Conservation (phyloP, 176 grass and related monocot species). For the Avena sativa region DNA sequence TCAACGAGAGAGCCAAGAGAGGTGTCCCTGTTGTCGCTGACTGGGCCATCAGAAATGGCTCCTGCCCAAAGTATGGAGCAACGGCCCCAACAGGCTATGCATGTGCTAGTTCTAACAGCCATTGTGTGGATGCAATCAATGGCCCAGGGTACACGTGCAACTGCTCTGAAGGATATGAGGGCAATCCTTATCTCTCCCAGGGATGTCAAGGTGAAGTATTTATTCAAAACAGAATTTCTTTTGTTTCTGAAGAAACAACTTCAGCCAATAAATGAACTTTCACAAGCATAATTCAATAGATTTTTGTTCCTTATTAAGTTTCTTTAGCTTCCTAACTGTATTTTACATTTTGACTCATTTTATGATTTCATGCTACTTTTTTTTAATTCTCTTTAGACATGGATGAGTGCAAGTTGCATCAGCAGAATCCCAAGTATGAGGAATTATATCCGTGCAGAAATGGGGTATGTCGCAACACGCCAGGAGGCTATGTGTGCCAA, state of each 20-base stretch:
- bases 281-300: neutral
- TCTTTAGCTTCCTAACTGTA: constrained; percentile 4
- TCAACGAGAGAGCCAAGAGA: neutral
- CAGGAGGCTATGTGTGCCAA: constrained; percentile 39
- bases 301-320: neutral
- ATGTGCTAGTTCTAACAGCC: constrained; percentile 40
- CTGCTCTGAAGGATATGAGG: constrained; percentile 43
- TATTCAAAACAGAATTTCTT: neutral
- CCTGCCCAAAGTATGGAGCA: constrained; percentile 29
- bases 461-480: constrained; percentile 34
- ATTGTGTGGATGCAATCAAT: constrained; percentile 9
- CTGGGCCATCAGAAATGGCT: constrained; percentile 45
- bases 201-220: constrained; percentile 47
- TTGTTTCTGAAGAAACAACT: neutral
- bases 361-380: neutral
- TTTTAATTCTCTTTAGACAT: constrained; percentile 30
- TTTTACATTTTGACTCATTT: neutral
- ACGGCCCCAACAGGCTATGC: neutral
- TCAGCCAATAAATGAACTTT: neutral
- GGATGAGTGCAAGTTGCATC: constrained; percentile 38
- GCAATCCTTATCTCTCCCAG: constrained; percentile 40
- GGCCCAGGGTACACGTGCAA: constrained; percentile 47
- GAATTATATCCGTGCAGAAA: constrained; percentile 44
- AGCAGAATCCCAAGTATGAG: constrained; percentile 21
- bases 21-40: constrained; percentile 2